phyloP scores from a whole-genome alignment of 345 rosid species.

The Citrus glauca region DNA sequence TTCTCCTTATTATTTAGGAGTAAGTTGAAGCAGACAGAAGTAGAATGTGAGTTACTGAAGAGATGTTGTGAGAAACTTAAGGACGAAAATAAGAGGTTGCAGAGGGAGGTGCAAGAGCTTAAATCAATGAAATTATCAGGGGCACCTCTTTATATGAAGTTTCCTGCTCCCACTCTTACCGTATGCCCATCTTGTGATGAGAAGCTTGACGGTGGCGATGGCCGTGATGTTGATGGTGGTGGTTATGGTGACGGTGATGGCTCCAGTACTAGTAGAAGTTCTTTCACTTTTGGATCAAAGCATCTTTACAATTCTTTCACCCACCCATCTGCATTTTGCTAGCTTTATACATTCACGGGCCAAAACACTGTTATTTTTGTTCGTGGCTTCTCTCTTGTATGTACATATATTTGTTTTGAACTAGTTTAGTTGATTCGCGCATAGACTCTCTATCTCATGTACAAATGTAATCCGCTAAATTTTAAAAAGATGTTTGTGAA shows the following conservation, averaged over 20 bases:
- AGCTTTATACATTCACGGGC: background rate
- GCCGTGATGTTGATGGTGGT: background rate
- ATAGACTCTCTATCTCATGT: background rate
- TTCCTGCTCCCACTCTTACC: constrained; percentile 31
- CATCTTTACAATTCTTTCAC: constrained; percentile 17
- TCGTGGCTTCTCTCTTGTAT: background rate
- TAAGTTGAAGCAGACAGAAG: constrained; percentile 66
- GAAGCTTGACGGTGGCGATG: constrained; percentile 13
- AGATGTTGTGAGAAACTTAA: constrained; percentile 51
- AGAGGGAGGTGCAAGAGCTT: constrained; percentile 55
- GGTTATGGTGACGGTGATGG: background rate
- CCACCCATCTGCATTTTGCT: constrained; percentile 25
- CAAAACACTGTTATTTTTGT: background rate
- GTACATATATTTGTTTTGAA: background rate
- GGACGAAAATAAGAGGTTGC: constrained; percentile 57
- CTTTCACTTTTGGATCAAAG: constrained; percentile 10
- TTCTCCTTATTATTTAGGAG: constrained; percentile 30
- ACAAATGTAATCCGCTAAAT: background rate
- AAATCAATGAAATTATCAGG: constrained; percentile 29
- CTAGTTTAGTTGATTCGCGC: background rate
- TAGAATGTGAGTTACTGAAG: constrained; percentile 52
- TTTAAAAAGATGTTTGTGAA: background rate
- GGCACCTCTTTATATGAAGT: constrained; percentile 18
- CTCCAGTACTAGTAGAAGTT: constrained; percentile 2
- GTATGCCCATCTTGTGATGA: constrained; percentile 43